Base-by-base conservation (phyloP, 176 grass and related monocot species). In the Melocanna baccifera region DNA sequence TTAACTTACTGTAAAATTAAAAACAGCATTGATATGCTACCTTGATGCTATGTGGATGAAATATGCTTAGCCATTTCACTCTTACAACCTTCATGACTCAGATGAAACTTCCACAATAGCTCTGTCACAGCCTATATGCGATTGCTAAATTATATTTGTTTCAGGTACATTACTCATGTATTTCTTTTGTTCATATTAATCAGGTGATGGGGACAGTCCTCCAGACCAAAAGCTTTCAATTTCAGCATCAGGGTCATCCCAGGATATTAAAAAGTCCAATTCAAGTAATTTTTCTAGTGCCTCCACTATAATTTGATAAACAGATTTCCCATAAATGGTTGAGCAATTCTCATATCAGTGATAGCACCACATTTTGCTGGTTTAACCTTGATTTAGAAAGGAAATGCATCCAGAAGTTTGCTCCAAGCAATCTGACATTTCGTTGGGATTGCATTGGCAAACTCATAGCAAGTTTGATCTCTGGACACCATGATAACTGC, bases 191-290 rank as follows among this genome's bases (percentile, higher is more conserved):
- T 77, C 45, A 75, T 75, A 70, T 48, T 78, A 91, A 56, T 22
- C 78, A 88, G 90, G 39, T 82, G 75, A 82, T 39, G 86, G 29
- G 3, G 71, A 82, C 66, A 88, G 66, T 77, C 78, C 71, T 85
- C 32, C 47, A 37, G 82, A 88, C 18, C 46, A 82, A 81, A 91
- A 88, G 56, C 30, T 66, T 67, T 45, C 56, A 4, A 55, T 47
- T 74, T 85, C 86, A 42, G 48, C 62, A 47, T 84, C 86, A 67
- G 81, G 70, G 50, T 71, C 89, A 84, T 84, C 37, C 20, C 82
- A 91, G 62, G 82, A 91, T 51, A 58, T 66, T 72, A 86, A 82
- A 53, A 81, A 85, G 25, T 78, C 86, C 20, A 88, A 81, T 85
- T 73, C 86, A 85, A 67, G 90, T 86, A 88, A 88, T 46, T 12